Percentiles rank a stretch among this genome's conserved stretches.
Evolutionary conservation across 2,329 filamentous ascomycete genomes (phyloP).

Genomic region (Sordariomycetes sp.): DNA sequence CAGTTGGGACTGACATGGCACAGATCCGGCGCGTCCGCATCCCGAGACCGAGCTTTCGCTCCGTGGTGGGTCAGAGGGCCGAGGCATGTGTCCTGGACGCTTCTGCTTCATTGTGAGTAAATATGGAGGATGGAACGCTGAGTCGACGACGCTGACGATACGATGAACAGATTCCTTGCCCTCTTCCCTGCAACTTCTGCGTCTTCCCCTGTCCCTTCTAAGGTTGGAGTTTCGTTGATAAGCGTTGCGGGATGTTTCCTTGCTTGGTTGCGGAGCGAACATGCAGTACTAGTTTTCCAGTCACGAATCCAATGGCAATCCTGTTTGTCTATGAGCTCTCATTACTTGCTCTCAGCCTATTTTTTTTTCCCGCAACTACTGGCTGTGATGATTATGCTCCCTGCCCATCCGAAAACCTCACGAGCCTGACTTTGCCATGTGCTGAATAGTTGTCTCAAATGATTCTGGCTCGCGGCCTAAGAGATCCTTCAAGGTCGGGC

Average conservation of each 20-base stretch:
- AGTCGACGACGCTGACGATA: not conserved
- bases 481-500: slow-evolving; percentile 24
- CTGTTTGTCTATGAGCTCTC: too few species aligned
- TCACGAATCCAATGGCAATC: too few species aligned
- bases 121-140: not conserved
- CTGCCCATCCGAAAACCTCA: too few species aligned
- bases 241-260: too few species aligned
- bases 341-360: too few species aligned
- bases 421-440: slow-evolving; percentile 16
- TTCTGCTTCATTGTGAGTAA: slow-evolving; percentile 19
- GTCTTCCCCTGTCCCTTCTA: slow-evolving; percentile 15
- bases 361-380: too few species aligned
- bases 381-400: too few species aligned
- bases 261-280: too few species aligned
- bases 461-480: slow-evolving; percentile 31
- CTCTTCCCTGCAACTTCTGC: slow-evolving; percentile 21
- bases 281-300: too few species aligned
- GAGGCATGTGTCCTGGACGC: slow-evolving; percentile 18
- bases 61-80: slow-evolving; percentile 13
- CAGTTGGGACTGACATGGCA: not conserved
- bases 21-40: slow-evolving; percentile 7
- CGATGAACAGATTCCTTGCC: slow-evolving; percentile 15
- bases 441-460: slow-evolving; percentile 23
- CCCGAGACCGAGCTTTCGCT: slow-evolving; percentile 7
- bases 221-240: not conserved